Conservation (phyloP, 148 eudicot genomes). For the Fagopyrum esculentum region DNA sequence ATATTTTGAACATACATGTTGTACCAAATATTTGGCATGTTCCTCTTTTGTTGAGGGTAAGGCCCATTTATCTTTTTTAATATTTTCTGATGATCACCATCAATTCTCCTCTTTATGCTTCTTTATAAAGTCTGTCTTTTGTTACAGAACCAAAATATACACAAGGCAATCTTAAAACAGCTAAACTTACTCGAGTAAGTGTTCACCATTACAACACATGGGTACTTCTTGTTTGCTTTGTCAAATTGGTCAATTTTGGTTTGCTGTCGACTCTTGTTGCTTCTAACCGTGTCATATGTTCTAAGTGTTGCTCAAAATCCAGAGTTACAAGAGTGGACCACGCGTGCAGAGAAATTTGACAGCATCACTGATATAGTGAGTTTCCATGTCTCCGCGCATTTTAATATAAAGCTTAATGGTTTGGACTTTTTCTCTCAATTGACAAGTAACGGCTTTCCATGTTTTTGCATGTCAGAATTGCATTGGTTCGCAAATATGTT, state of each 20-base stretch:
- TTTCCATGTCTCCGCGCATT: not conserved
- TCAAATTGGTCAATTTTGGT: not conserved
- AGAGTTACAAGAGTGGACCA: constrained; percentile 76
- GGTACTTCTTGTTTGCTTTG: not conserved
- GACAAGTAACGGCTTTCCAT: not conserved
- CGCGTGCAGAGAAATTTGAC: constrained; percentile 74
- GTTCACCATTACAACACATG: not conserved
- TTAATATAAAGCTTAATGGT: not conserved
- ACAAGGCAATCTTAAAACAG: constrained; percentile 66
- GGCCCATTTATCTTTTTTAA: constrained; percentile 15
- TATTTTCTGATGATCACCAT: not conserved
- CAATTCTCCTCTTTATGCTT: not conserved
- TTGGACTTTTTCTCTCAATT: not conserved
- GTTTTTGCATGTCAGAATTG: constrained; percentile 69
- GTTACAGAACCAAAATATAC: constrained; percentile 79
- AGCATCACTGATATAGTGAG: constrained; percentile 66
- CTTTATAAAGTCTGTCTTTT: constrained; percentile 6
- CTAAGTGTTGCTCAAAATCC: constrained; percentile 75
- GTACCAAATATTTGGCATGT: constrained; percentile 99
- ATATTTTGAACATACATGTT: constrained; percentile 86
- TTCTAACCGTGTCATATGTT: constrained; percentile 19
- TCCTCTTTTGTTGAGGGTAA: constrained; percentile 79
- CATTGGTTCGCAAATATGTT: constrained; percentile 97
- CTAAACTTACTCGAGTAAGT: constrained; percentile 54
- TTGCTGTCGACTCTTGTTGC: not conserved